Percentiles rank a stretch among this genome's conserved stretches.
These are phyloP conservation scores for Cutaneotrichosporon cutaneum DNA, from an alignment of 1,284 basidiomycete genomes.

Conservation along the genomic window DNA sequence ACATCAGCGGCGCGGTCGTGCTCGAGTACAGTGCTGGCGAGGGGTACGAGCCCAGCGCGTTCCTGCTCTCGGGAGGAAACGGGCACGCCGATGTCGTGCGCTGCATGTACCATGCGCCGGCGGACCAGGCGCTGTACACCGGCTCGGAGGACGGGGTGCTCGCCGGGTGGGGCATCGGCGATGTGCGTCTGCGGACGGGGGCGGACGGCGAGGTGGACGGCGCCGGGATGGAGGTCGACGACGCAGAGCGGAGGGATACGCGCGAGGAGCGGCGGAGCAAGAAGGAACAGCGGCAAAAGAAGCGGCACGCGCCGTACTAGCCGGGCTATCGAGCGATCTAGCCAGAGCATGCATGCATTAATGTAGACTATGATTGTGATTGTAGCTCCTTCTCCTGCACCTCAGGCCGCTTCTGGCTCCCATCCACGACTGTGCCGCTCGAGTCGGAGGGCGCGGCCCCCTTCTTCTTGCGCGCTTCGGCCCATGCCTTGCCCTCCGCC, in stretches of 20 bases:
- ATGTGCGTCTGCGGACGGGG: constrained; percentile 37
- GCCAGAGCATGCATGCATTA: neutral
- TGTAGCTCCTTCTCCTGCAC: neutral
- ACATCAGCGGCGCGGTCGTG: constrained; percentile 48
- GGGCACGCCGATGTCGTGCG: constrained; percentile 52
- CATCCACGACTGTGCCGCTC: neutral
- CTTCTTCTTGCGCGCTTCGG: constrained; percentile 26
- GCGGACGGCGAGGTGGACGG: constrained; percentile 38
- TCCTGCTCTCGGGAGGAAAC: constrained; percentile 39
- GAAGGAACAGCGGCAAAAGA: constrained; percentile 17
- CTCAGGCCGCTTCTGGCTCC: neutral
- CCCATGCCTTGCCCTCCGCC: constrained; percentile 33
- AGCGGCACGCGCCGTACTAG: constrained; percentile 26
- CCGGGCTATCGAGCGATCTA: no score
- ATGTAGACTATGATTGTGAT: neutral
- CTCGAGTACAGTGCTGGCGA: constrained; percentile 36
- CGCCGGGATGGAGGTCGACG: constrained; percentile 42
- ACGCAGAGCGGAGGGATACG: constrained; percentile 19
- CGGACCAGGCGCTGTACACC: constrained; percentile 50
- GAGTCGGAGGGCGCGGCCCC: neutral
- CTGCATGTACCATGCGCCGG: constrained; percentile 46
- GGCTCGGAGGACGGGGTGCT: constrained; percentile 53
- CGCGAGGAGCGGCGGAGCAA: neutral
- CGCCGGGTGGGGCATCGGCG: constrained; percentile 49
- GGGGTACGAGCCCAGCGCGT: constrained; percentile 43